Evolutionary conservation across 495 filamentous ascomycete genomes (phyloP), one percentile per base, ranked within the genome.

Genomic region (Evansstolkia leycettana): DNA sequence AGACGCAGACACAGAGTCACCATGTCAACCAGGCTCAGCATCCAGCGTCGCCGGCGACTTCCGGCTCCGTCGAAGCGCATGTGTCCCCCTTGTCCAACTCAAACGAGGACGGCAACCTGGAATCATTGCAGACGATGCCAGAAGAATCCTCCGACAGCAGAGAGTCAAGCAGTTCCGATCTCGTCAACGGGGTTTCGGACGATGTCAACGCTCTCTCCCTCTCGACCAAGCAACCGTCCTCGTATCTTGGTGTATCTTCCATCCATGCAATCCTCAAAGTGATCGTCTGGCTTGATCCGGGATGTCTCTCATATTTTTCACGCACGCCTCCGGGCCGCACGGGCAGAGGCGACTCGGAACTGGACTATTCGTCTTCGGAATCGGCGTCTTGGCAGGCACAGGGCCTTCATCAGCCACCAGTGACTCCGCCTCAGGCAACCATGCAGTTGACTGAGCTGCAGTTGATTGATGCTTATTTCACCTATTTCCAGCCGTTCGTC

Each of bases 141-240:
- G 60, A 62, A 27, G 57, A 62, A 19, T 41, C 47, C 2, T 44
- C 40, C 5, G 52, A 58, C 20, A 43, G 40, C 10, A 50, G 51
- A 7, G 34, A 42, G 36, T 29, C 45, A 13, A 46, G 39, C 32
- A 45, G 36, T 33, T 35, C 34, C 13, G 75, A 78, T 36, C 57
- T 70, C 15, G 69, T 82, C 30, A 76, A 79, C 18, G 70, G 64
- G 33, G 77, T 86, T 39, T 76, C 80, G 0, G 83, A 89, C 52
- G 83, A 89, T 54, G 80, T 89, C 32, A 87, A 87, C 50, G 80
- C 78, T 0, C 59, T 87, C 1, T 84, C 79, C n/a, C 67, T 89
- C 25, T 76, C 79, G 2, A 65, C 80, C 3, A 72, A 79, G 46
- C 67, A 74, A 7, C 73, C 80, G 38, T 75, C 80, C 7, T 87